Percentiles rank a stretch among this genome's conserved stretches.
Conservation (phyloP, 139 green algal species). For the Edaphochlamys debaryana region DNA sequence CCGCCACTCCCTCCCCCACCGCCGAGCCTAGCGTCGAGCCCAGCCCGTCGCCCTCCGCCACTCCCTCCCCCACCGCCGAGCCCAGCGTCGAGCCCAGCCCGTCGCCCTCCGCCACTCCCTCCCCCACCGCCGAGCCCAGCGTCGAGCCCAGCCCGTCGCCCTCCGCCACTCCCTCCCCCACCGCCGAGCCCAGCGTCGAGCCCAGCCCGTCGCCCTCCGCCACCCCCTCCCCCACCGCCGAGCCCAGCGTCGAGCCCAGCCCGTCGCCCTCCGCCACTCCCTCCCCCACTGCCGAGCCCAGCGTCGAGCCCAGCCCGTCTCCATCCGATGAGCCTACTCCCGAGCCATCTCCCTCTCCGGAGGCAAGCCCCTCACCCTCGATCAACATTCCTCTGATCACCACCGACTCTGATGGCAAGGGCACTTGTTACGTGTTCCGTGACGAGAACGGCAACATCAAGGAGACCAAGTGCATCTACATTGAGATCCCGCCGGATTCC, state of each 20-base stretch:
- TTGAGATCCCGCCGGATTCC: not conserved
- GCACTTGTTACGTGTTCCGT: not conserved
- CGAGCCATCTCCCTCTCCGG: not conserved
- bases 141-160: not conserved
- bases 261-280: not conserved
- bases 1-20: not conserved
- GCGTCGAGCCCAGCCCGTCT: not conserved
- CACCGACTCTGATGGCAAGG: constrained; percentile 5
- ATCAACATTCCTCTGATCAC: not conserved
- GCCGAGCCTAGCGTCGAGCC: not conserved
- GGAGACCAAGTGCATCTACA: not conserved
- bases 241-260: not conserved
- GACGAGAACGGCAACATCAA: not conserved
- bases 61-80: not conserved
- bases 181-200: not conserved
- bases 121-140: not conserved
- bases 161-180: not conserved
- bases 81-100: not conserved
- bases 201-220: not conserved
- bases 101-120: not conserved
- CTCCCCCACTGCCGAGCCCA: not conserved
- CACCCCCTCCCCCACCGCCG: not conserved
- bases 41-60: not conserved
- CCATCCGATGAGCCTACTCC: not conserved
- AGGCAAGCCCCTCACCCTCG: not conserved